A percentile compares a stretch with the other conserved stretches of the same genome.
These are phyloP conservation scores for Platanthera guangdongensis DNA, from an alignment of 106 monocot genomes.

Conservation along the genomic window DNA sequence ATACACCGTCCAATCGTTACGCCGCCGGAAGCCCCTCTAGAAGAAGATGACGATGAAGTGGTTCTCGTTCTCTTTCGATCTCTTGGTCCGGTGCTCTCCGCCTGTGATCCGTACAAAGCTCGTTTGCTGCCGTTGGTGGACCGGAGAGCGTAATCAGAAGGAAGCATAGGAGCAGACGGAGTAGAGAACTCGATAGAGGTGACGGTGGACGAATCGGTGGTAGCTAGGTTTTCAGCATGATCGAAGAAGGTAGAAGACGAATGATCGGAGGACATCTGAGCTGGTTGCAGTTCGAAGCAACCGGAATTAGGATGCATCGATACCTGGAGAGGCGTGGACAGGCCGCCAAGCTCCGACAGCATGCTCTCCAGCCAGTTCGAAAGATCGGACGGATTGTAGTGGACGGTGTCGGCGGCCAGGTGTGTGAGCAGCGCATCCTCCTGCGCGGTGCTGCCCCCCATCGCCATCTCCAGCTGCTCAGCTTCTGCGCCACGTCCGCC, in stretches of 20 bases:
- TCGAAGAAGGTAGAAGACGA: neutral
- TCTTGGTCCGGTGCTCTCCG: neutral
- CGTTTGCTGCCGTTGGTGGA: neutral
- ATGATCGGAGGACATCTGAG: neutral
- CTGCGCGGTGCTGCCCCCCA: neutral
- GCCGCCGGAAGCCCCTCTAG: constrained; percentile 2
- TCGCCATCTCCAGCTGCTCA: constrained; percentile 16
- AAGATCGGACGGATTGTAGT: constrained; percentile 15
- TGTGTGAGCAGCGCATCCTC: constrained; percentile 5
- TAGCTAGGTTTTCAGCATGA: constrained; percentile 2
- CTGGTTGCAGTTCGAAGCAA: neutral
- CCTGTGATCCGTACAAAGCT: neutral
- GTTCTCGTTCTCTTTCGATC: constrained; percentile 6
- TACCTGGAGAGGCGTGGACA: neutral
- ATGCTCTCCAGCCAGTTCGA: constrained; percentile 11
- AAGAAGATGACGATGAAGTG: constrained; percentile 4
- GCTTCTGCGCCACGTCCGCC: constrained; percentile 12
- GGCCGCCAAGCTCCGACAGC: constrained; percentile 9
- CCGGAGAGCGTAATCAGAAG: neutral
- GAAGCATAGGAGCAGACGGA: neutral
- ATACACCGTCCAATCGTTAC: neutral
- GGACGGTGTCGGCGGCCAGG: constrained; percentile 9
- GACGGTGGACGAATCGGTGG: constrained; percentile 1
- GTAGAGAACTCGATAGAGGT: neutral
- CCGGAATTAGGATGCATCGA: neutral